These are phyloP conservation scores for Porcisia hertigi DNA, from an alignment of 208 protist species.

Conservation along the genomic window DNA sequence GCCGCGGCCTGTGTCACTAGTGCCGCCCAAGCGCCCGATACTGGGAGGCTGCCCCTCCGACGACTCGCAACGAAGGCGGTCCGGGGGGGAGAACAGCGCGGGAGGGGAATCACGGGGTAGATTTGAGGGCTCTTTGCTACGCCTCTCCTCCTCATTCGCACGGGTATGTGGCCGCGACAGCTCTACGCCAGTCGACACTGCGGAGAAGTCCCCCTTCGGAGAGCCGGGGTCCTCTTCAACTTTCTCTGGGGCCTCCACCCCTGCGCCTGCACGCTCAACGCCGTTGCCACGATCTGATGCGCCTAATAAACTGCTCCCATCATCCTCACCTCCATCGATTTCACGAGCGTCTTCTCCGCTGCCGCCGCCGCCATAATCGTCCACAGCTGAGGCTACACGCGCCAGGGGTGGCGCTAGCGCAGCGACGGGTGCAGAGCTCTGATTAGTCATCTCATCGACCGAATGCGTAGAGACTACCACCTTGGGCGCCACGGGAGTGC, in stretches of 20 bases:
- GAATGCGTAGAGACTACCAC: not conserved
- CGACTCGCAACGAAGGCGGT: not conserved
- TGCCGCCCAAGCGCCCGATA: not conserved
- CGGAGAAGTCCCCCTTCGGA: not conserved
- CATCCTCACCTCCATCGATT: not conserved
- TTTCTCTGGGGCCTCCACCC: not conserved
- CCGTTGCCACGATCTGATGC: not conserved
- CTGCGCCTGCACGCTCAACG: not conserved
- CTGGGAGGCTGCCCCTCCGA: not conserved
- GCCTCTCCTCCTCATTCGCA: not conserved
- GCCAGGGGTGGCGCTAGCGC: not conserved
- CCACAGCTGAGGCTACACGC: not conserved
- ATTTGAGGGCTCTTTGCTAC: not conserved
- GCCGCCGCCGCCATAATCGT: not conserved
- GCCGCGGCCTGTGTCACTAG: not conserved
- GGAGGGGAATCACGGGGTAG: not conserved
- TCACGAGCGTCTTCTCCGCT: not conserved
- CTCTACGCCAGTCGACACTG: not conserved
- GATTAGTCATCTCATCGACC: not conserved
- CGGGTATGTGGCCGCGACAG: not conserved
- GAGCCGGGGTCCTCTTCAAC: not conserved
- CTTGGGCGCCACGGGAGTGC: not conserved
- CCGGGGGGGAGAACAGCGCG: not conserved
- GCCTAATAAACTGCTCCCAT: not conserved
- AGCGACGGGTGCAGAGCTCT: not conserved